Evolutionary conservation across 2,329 filamentous ascomycete species (phyloP).

Genomic region (Clonostachys byssicola): DNA sequence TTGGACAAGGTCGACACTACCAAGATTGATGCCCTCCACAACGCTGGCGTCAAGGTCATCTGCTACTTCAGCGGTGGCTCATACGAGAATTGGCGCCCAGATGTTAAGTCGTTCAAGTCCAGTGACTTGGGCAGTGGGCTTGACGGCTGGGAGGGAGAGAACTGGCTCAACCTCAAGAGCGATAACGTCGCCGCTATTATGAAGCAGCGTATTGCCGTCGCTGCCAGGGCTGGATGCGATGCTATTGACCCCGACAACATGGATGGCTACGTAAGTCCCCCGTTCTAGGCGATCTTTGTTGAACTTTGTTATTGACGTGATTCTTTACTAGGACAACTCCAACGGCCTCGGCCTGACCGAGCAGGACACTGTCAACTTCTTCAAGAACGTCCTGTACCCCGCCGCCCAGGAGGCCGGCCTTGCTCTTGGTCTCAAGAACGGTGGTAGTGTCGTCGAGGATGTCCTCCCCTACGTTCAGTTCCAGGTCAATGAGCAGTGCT

Average conservation of each 20-base stretch:
- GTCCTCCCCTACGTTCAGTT: slow-evolving; percentile 52
- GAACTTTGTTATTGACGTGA: background rate
- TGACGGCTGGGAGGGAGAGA: slow-evolving; percentile 62
- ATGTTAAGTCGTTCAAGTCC: slow-evolving; percentile 49
- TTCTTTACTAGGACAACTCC: slow-evolving; percentile 41
- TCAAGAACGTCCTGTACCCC: slow-evolving; percentile 55
- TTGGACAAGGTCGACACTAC: slow-evolving; percentile 3
- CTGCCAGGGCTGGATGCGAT: slow-evolving; percentile 60
- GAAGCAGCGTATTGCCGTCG: slow-evolving; percentile 53
- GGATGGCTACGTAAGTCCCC: slow-evolving; percentile 51
- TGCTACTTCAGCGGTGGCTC: slow-evolving; percentile 75
- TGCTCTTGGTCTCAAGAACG: slow-evolving; percentile 66
- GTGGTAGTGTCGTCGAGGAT: slow-evolving; percentile 49
- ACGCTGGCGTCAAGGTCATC: slow-evolving; percentile 56
- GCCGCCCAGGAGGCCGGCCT: slow-evolving; percentile 50
- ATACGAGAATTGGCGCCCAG: slow-evolving; percentile 59
- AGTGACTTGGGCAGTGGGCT: slow-evolving; percentile 54
- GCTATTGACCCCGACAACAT: slow-evolving; percentile 71
- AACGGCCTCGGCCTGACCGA: slow-evolving; percentile 59
- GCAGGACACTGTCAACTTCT: slow-evolving; percentile 51
- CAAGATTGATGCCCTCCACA: slow-evolving; percentile 50
- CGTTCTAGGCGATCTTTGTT: background rate
- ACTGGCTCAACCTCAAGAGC: slow-evolving; percentile 59
- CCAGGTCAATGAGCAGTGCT: slow-evolving; percentile 68
- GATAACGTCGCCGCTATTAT: slow-evolving; percentile 61